These are phyloP conservation scores for Pyricularia pennisetigena DNA, from an alignment of 2,329 filamentous ascomycete genomes.

Conservation along the genomic window DNA sequence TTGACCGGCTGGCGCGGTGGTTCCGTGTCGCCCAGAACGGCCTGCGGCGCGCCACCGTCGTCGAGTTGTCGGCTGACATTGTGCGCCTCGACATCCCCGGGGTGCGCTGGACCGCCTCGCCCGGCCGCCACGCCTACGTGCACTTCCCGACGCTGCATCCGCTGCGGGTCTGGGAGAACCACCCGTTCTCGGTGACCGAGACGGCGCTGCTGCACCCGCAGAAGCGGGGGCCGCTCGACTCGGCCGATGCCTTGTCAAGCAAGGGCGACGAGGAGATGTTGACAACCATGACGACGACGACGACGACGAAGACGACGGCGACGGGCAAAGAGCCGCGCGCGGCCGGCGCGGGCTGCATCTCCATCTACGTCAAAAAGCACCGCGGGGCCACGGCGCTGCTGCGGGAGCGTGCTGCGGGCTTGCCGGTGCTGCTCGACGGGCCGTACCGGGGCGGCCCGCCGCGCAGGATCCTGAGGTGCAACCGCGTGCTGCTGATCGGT, in stretches of 20 bases:
- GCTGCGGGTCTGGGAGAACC: conserved; percentile 38
- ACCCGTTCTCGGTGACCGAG: conserved; percentile 37
- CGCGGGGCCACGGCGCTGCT: conserved; percentile 25
- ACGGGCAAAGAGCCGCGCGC: too few species aligned
- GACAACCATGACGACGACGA: too few species aligned
- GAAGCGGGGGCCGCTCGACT: too few species aligned
- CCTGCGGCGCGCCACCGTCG: conserved; percentile 16
- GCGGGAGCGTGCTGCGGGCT: conserved; percentile 7
- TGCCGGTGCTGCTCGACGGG: conserved; percentile 28
- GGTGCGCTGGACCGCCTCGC: conserved; percentile 18
- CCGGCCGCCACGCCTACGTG: conserved; percentile 29
- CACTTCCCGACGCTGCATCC: conserved; percentile 36
- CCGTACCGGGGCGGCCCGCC: conserved; percentile 23
- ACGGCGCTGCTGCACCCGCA: conserved; percentile 17
- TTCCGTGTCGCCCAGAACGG: conserved; percentile 26
- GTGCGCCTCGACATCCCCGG: conserved; percentile 21
- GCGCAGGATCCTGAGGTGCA: conserved; percentile 18
- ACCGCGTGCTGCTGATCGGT: conserved; percentile 29
- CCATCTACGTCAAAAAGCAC: conserved; percentile 24
- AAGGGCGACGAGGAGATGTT: too few species aligned
- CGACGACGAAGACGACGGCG: too few species aligned
- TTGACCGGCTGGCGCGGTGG: conserved; percentile 32
- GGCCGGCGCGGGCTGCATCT: conserved; percentile 16
- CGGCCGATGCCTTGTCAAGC: conserved; percentile 28
- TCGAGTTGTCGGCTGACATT: conserved; percentile 18